Percentiles rank a stretch among this genome's conserved stretches.
Evolutionary conservation across 129 eudicot species (phyloP).

Genomic region (Smallanthus sonchifolius): DNA sequence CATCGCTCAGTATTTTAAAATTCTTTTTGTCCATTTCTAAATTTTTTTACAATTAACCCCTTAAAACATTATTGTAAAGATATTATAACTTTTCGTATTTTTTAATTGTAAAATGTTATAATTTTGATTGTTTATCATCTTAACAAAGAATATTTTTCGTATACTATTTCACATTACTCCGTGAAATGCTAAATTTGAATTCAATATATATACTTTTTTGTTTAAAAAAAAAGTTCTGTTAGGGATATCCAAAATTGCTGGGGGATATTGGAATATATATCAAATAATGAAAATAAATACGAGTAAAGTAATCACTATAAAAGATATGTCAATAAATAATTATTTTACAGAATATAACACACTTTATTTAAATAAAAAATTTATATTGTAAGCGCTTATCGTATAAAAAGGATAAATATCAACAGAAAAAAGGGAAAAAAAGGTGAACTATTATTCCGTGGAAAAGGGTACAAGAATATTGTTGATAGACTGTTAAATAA

Average conservation of each 20-base stretch:
- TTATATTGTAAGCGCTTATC: not conserved
- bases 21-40: no score
- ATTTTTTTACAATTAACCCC: no score
- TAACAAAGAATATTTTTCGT: no score
- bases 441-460: not conserved
- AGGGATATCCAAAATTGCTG: not conserved
- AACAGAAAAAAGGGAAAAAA: not conserved
- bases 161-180: no score
- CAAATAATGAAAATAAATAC: not conserved
- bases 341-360: not conserved
- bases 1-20: not conserved
- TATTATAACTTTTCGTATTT: no score
- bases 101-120: no score
- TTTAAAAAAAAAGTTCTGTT: not conserved
- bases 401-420: not conserved
- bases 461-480: not conserved
- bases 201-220: not conserved
- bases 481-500: not conserved
- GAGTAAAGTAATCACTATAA: slow-evolving; percentile 2
- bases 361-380: not conserved
- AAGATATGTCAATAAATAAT: not conserved
- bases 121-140: no score
- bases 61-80: no score
- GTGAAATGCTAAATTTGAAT: no score
- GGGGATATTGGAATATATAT: not conserved